phyloP scores from a whole-genome alignment of 768 basidiomycete genomes.

The Tricholoma saponaceum region DNA sequence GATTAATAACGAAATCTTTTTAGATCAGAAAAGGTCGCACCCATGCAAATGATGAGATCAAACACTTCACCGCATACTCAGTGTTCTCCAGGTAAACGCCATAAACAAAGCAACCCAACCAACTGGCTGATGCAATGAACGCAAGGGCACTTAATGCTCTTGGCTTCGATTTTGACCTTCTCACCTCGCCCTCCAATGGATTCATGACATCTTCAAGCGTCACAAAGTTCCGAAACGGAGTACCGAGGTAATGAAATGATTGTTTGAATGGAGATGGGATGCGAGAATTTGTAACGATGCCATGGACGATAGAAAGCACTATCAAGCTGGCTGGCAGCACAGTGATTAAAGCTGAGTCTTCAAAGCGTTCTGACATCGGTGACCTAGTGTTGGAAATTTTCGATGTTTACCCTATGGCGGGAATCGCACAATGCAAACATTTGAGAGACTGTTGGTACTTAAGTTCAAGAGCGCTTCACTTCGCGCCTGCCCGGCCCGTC shows the following conservation, averaged over 20 bases:
- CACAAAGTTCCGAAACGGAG: conserved; percentile 52
- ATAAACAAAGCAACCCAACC: conserved; percentile 40
- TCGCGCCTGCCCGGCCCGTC: no score
- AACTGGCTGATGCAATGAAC: conserved; percentile 33
- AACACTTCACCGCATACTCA: conserved; percentile 18
- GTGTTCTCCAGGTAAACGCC: conserved; percentile 22
- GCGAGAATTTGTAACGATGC: conserved; percentile 20
- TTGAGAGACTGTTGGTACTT: not conserved
- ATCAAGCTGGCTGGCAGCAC: conserved; percentile 26
- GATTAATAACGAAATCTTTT: no score
- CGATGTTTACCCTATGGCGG: no score
- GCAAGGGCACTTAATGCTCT: conserved; percentile 34
- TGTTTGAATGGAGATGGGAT: conserved; percentile 23
- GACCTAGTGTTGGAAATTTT: no score
- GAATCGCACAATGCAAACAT: not conserved
- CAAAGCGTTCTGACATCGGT: not conserved
- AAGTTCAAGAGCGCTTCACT: no score
- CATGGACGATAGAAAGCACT: conserved; percentile 24
- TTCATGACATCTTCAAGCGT: conserved; percentile 46
- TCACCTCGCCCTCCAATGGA: conserved; percentile 25
- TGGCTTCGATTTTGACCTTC: conserved; percentile 24
- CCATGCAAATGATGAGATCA: conserved; percentile 42
- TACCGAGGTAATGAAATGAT: conserved; percentile 19
- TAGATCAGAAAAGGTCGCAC: conserved; percentile 29
- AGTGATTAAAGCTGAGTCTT: not conserved